Evolutionary conservation across 352 stramenopile species (phyloP).

Genomic region (Phytophthora litchii): DNA sequence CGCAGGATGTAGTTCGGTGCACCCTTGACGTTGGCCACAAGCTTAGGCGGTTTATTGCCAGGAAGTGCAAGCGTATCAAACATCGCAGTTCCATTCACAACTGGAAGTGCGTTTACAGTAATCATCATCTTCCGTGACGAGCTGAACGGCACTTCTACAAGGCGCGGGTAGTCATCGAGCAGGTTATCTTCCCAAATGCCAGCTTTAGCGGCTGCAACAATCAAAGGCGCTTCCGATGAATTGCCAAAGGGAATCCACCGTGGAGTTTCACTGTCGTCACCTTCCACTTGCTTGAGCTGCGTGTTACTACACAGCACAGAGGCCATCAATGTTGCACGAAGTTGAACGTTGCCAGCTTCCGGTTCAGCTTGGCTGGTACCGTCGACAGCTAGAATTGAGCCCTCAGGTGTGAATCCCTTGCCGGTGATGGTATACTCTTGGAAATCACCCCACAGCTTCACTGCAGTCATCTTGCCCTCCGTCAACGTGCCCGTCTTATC

Average conservation of each 20-base stretch:
- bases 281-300: slow-evolving; percentile 64
- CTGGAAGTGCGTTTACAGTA: slow-evolving; percentile 63
- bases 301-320: slow-evolving; percentile 82
- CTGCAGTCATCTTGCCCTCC: slow-evolving; percentile 82
- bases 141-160: slow-evolving; percentile 94
- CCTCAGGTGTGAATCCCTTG: slow-evolving; percentile 66
- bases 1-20: slow-evolving; percentile 75
- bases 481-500: slow-evolving; percentile 97
- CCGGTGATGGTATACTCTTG: slow-evolving; percentile 69
- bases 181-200: slow-evolving; percentile 65
- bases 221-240: slow-evolving; percentile 73
- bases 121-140: slow-evolving; percentile 96
- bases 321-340: slow-evolving; percentile 64
- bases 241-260: slow-evolving; percentile 68
- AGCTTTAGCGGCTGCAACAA: slow-evolving; percentile 77
- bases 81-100: slow-evolving; percentile 30
- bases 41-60: slow-evolving; percentile 43
- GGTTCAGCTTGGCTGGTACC: slow-evolving; percentile 45
- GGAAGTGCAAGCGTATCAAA: slow-evolving; percentile 48
- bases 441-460: slow-evolving; percentile 82
- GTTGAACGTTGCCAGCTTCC: slow-evolving; percentile 51
- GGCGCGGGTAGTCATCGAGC: slow-evolving; percentile 63
- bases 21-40: slow-evolving; percentile 67
- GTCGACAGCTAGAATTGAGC: slow-evolving; percentile 51
- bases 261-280: slow-evolving; percentile 39